Evolutionary conservation across 2,329 filamentous ascomycete genomes (phyloP).

Genomic region (Epichloe glyceriae): DNA sequence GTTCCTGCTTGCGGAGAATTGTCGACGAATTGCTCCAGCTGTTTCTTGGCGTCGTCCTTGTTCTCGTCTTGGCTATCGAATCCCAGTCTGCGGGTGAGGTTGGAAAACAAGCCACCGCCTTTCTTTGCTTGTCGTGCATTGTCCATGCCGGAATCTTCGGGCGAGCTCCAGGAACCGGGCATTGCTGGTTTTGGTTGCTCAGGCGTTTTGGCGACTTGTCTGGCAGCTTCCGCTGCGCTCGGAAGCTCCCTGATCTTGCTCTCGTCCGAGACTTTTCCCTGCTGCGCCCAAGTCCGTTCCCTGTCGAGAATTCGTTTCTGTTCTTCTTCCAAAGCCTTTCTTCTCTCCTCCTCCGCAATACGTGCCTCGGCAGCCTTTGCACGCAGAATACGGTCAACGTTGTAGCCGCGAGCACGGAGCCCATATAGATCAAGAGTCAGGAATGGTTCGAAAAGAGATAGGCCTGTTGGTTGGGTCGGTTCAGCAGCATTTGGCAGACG

Average conservation of each 20-base stretch:
- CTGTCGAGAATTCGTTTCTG: conserved; percentile 50
- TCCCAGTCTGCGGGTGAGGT: conserved; percentile 53
- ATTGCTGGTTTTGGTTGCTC: conserved; percentile 36
- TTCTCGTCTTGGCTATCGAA: conserved; percentile 38
- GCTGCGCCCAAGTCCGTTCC: conserved; percentile 30
- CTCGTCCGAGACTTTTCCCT: conserved; percentile 18
- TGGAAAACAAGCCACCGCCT: conserved; percentile 52
- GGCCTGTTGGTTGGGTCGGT: conserved; percentile 74
- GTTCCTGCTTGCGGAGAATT: conserved; percentile 12
- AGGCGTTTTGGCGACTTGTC: conserved; percentile 28
- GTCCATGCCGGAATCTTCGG: conserved; percentile 31
- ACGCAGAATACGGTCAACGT: conserved; percentile 85
- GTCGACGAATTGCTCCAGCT: conserved; percentile 30
- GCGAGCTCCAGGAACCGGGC: conserved; percentile 66
- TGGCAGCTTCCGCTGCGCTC: conserved; percentile 21
- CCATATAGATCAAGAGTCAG: conserved; percentile 73
- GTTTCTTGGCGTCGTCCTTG: conserved; percentile 28
- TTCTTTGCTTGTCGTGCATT: conserved; percentile 24
- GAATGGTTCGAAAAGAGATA: conserved; percentile 87
- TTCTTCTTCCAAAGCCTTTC: conserved; percentile 61
- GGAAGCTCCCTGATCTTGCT: conserved; percentile 6
- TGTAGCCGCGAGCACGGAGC: conserved; percentile 79
- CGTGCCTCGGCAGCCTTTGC: conserved; percentile 78
- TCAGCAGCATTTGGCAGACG: conserved; percentile 67
- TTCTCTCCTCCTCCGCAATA: conserved; percentile 71